Evolutionary conservation across 306 rosid genomes (phyloP), one percentile per base, ranked within the genome.

Genomic region (Abrus pulchellus): DNA sequence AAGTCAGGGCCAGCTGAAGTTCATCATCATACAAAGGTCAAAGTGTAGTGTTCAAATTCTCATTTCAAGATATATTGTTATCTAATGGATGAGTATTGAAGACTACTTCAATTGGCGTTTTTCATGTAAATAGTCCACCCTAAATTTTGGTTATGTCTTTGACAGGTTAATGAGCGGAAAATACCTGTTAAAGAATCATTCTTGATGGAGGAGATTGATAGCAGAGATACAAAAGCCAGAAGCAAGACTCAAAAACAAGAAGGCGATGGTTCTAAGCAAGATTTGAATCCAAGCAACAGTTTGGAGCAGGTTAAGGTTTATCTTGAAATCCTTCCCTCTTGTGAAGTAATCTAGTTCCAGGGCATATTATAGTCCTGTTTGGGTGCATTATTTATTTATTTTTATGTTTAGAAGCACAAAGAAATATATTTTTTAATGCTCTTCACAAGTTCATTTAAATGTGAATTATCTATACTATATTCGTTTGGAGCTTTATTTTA

Each of bases 1-100:
- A 83, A 69, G 71, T 74, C 90, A 38, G 80, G 85, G 63, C 68
- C 54, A 4, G 11, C 89, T 73, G 84, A 82, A 74, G 81, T 78
- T 82, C 84, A 78, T 84, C 88, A 68, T 72, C 88, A 65, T 38
- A 50, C 67, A 28, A 86, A 90, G 90, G 97, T 95, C 74, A 57
- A 20, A 52, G 68, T 63, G 54, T 34, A 64, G 70, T 34, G 74
- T 65, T 70, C 20, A 64, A 61, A 38, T 30, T 65, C 13, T 41
- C 50, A 3, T 77, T 76, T 70, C 4, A 49, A 13, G 32, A 68
- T 63, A 78, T 57, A 56, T 9, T 13, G 3, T 29, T 57, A 47
- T 65, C 20, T 20, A 20, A 20, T 20, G 20, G 71, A 49, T 52
- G 45, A 77, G 7, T 66, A 38, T 12, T 14, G 52, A 44, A 36